Conservation (phyloP, 768 basidiomycete genomes). For the Boletus tomentosulus region DNA sequence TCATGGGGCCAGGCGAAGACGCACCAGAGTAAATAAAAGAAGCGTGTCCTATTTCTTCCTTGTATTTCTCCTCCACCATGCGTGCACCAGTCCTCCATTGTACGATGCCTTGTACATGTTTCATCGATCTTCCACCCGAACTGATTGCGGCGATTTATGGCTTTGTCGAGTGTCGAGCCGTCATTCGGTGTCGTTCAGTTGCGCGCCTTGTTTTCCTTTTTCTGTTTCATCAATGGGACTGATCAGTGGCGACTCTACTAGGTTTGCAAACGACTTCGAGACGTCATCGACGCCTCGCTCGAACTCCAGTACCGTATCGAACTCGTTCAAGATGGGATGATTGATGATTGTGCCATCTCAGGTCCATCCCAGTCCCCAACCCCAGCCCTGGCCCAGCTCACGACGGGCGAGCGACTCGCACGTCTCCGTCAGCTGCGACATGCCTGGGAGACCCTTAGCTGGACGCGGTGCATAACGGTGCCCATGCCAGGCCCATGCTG, state of each 20-base stretch:
- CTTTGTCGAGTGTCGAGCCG: conserved; percentile 6
- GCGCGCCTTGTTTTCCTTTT: not conserved
- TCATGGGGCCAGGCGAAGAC: not conserved
- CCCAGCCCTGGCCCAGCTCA: not conserved
- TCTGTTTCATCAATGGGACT: not conserved
- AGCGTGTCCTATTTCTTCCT: not conserved
- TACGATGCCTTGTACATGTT: not conserved
- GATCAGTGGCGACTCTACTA: conserved; percentile 3
- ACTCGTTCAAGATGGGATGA: conserved; percentile 37
- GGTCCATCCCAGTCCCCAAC: not conserved
- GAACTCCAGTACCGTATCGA: conserved; percentile 39
- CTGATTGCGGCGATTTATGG: conserved; percentile 10
- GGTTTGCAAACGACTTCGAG: conserved; percentile 21
- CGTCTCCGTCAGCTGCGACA: conserved; percentile 33
- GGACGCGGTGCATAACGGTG: conserved; percentile 21
- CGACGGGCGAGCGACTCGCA: conserved; percentile 29
- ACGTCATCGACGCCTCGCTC: conserved; percentile 22
- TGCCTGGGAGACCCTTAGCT: conserved; percentile 34
- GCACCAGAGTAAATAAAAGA: not conserved
- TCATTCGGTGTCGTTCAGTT: conserved; percentile 13
- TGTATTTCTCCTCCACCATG: not conserved
- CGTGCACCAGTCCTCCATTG: not conserved
- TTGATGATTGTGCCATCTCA: conserved; percentile 8
- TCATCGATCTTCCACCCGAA: conserved; percentile 16
- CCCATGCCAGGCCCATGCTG: conserved; percentile 36